These are phyloP conservation scores for Leccinum subgranulosum DNA, from an alignment of 768 basidiomycete species.

Conservation along the genomic window DNA sequence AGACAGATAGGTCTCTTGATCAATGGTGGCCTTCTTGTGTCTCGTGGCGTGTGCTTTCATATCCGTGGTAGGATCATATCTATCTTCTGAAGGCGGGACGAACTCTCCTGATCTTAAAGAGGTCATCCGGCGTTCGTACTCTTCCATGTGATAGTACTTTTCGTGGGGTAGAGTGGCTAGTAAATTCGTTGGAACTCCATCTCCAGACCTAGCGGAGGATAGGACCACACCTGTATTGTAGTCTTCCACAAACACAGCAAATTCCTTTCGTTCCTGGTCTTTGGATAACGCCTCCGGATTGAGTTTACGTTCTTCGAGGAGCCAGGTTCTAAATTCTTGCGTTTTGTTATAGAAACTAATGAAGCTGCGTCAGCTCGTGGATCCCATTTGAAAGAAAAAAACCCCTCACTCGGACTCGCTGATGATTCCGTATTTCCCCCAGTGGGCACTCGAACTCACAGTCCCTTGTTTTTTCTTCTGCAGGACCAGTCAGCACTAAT, in stretches of 20 bases:
- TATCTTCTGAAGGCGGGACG: slow-evolving; percentile 64
- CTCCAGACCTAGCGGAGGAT: background rate
- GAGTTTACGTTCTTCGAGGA: slow-evolving; percentile 87
- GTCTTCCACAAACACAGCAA: slow-evolving; percentile 77
- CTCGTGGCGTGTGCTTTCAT: slow-evolving; percentile 69
- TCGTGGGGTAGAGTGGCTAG: slow-evolving; percentile 89
- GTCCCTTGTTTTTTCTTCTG: slow-evolving; percentile 56
- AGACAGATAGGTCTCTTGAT: slow-evolving; percentile 72
- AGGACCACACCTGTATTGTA: slow-evolving; percentile 66
- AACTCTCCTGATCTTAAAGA: slow-evolving; percentile 82
- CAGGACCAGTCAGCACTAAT: slow-evolving; percentile 22
- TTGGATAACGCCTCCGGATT: slow-evolving; percentile 88
- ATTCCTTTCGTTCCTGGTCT: slow-evolving; percentile 84
- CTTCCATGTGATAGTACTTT: slow-evolving; percentile 91
- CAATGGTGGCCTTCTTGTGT: slow-evolving; percentile 64
- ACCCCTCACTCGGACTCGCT: slow-evolving; percentile 76
- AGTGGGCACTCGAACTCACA: slow-evolving; percentile 52
- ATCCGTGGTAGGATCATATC: slow-evolving; percentile 83
- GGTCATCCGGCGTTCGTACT: slow-evolving; percentile 81
- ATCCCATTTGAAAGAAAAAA: background rate
- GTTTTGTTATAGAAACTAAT: slow-evolving; percentile 76
- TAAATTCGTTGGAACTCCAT: background rate
- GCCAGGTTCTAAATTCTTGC: slow-evolving; percentile 88
- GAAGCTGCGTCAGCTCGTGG: slow-evolving; percentile 12
- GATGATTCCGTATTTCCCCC: slow-evolving; percentile 91